Evolutionary conservation across 2,329 filamentous ascomycete genomes (phyloP).

Genomic region (Alternaria solani): DNA sequence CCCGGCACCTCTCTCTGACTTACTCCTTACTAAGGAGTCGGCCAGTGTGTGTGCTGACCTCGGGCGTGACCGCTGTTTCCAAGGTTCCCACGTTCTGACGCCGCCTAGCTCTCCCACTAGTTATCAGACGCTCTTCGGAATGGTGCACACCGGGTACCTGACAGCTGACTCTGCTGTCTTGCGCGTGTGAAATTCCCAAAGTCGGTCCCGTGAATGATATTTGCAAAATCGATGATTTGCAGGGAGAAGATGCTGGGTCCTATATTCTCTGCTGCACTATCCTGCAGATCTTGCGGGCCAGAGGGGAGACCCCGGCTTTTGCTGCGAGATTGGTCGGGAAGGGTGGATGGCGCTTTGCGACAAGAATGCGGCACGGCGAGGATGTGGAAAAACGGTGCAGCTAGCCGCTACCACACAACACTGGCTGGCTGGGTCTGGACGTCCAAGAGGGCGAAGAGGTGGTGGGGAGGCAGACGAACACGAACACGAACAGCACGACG

Average conservation of each 20-base stretch:
- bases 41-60: constrained; percentile 24
- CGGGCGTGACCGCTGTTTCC: constrained; percentile 32
- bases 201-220: constrained; percentile 5
- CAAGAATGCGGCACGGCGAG: constrained; percentile 14
- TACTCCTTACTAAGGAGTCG: constrained; percentile 7
- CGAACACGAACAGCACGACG: neutral
- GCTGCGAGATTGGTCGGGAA: constrained; percentile 26
- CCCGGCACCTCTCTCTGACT: constrained; percentile 19
- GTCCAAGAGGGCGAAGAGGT: neutral
- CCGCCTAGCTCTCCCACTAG: constrained; percentile 20
- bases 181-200: constrained; percentile 1
- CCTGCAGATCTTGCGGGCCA: constrained; percentile 24
- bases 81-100: constrained; percentile 24
- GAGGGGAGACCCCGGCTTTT: constrained; percentile 15
- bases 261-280: constrained; percentile 4
- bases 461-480: neutral
- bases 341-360: constrained; percentile 15
- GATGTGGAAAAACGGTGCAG: constrained; percentile 13
- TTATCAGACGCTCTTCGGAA: constrained; percentile 25
- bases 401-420: constrained; percentile 12
- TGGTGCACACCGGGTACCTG: constrained; percentile 22
- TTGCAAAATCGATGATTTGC: constrained; percentile 5
- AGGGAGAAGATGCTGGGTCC: constrained; percentile 3
- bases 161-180: constrained; percentile 16
- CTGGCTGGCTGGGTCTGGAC: constrained; percentile 1